These are phyloP conservation scores for Fusarium acutatum DNA, from an alignment of 2,329 filamentous ascomycete genomes.

Conservation along the genomic window DNA sequence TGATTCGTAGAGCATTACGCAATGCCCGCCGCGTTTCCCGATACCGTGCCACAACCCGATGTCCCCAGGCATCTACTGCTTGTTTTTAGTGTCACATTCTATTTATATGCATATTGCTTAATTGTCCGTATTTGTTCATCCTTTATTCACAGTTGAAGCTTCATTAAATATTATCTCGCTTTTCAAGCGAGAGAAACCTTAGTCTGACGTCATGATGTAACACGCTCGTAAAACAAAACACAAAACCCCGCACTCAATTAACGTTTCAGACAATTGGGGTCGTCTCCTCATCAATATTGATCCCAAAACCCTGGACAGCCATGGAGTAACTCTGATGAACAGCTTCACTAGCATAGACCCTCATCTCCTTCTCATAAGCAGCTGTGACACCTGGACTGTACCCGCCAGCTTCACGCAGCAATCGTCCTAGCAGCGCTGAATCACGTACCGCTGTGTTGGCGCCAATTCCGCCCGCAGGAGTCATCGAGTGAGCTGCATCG, in stretches of 20 bases:
- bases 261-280: conserved; percentile 13
- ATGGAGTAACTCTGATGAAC: conserved; percentile 62
- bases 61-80: background rate
- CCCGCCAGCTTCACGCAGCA: conserved; percentile 62
- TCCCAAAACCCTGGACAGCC: conserved; percentile 54
- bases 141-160: background rate
- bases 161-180: background rate
- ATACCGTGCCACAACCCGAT: background rate
- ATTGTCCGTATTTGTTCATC: background rate
- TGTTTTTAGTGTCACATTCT: background rate
- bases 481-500: conserved; percentile 67
- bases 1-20: conserved; percentile 27
- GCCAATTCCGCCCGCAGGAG: conserved; percentile 63
- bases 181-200: background rate
- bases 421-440: conserved; percentile 60
- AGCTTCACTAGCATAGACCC: conserved; percentile 64
- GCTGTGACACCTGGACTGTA: conserved; percentile 62
- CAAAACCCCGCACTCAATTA: background rate
- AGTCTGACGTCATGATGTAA: background rate
- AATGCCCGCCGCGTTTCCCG: background rate
- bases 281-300: conserved; percentile 55
- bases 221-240: background rate
- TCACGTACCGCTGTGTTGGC: conserved; percentile 66
- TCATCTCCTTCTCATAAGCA: conserved; percentile 70
- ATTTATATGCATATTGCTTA: background rate